Conservation (phyloP, 768 basidiomycete species). For the Royoungia palumana region DNA sequence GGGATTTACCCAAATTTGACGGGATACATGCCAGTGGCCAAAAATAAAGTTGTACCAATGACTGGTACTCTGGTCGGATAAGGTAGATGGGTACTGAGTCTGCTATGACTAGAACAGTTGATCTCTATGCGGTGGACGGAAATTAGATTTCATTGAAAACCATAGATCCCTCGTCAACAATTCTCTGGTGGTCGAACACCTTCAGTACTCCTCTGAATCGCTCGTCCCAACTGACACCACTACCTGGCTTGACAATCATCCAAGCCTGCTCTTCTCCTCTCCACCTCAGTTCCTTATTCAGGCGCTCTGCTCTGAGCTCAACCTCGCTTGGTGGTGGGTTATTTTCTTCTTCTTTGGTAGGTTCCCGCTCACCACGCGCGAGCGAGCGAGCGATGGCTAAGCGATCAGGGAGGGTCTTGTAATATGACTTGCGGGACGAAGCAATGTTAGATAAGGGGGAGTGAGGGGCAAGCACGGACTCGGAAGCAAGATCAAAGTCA, state of each 20-base stretch:
- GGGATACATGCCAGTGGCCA: too few species aligned
- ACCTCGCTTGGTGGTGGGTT: conserved; percentile 86
- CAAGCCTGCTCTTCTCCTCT: conserved; percentile 74
- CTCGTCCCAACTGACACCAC: conserved; percentile 72
- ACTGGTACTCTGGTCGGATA: background rate
- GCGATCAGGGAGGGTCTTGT: conserved; percentile 62
- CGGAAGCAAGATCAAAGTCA: conserved; percentile 67
- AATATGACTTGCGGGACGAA: conserved; percentile 73
- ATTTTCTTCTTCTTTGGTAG: conserved; percentile 78
- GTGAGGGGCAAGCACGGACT: conserved; percentile 68
- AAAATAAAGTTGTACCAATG: too few species aligned
- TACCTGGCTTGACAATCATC: conserved; percentile 66
- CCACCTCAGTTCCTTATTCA: conserved; percentile 90
- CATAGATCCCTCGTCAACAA: background rate
- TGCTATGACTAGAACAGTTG: background rate
- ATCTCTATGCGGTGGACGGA: background rate
- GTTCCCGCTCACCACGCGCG: conserved; percentile 68
- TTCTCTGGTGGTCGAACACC: conserved; percentile 52
- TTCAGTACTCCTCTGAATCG: conserved; percentile 58
- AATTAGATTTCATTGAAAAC: background rate
- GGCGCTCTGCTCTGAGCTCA: conserved; percentile 80
- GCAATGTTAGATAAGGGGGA: conserved; percentile 57
- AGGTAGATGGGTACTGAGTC: background rate
- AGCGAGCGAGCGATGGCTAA: conserved; percentile 73
- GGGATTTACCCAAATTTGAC: too few species aligned